Evolutionary conservation across 2,329 filamentous ascomycete genomes (phyloP), one percentile per base, ranked within the genome.

Genomic region (Botrytis deweyae): DNA sequence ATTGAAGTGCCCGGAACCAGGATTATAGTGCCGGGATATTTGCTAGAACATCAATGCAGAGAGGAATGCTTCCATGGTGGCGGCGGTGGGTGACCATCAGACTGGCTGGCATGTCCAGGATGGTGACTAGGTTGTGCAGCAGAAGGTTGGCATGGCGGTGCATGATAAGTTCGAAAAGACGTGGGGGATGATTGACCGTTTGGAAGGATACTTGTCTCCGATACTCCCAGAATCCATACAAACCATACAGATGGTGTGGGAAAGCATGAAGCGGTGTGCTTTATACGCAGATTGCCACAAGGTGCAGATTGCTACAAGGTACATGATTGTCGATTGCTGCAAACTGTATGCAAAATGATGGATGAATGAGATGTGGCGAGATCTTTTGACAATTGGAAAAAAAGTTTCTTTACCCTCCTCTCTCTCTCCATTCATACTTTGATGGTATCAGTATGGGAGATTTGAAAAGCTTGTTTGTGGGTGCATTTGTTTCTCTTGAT

Each of bases 1-100:
- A 76, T 76, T 75, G 74, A 63, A 70, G 73, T 55, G 36, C 42
- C 76, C 76, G 78, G 76, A 72, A 75, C 78, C 62, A 77, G 78
- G 77, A 75, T 78, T 65, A 42, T 46, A 68, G 74, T 69, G 29
- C 71, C 71, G 71, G 71, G 64, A 64, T 72, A 33, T 63, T 69
- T 68, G 49, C 36, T 68, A 58, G 65, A 68, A 42, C 36, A 68
- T 68, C 49, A 67, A 67, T 67, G 49, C 65, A 55, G 25, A 20
- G 65, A 52, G 33, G 22, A 25, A 68, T 68, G 33, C 33, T 55
- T 68, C 65, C 10, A 68, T 33, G 36, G 14, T 33, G 16, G 65
- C 40, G 61, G 36, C 14, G 61, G n/a, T 72, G 38, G 36, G 18
- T 52, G 40, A 40, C 25, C 33, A 55, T 67, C 46, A 67, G 46